phyloP scores from a whole-genome alignment of 768 basidiomycete species.

The Kondoa malvinella region DNA sequence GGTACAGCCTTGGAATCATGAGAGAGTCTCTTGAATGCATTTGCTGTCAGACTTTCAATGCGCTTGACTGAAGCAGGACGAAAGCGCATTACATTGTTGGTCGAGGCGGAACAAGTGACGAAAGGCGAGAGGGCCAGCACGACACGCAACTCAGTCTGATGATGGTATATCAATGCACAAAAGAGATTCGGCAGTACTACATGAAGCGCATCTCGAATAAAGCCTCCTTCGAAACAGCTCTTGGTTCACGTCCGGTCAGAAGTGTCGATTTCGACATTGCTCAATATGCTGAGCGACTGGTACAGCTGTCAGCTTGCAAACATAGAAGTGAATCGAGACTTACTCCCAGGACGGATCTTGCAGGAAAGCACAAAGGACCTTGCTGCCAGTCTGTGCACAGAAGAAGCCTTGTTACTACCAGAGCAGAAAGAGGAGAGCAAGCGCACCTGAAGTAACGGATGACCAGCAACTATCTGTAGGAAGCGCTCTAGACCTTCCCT shows the following conservation, averaged over 20 bases:
- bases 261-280: no score
- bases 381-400: conserved; percentile 62
- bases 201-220: no score
- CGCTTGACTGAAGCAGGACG: no score
- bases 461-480: conserved; percentile 87
- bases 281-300: neutral
- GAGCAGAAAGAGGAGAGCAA: neutral
- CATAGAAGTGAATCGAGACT: neutral
- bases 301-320: neutral
- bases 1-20: no score
- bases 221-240: neutral
- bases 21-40: no score
- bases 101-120: no score
- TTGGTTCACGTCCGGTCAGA: neutral
- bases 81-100: no score
- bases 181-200: no score
- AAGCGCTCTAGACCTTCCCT: conserved; percentile 89
- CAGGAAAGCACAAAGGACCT: conserved; percentile 84
- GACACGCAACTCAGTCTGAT: no score
- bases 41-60: no score
- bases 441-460: conserved; percentile 80
- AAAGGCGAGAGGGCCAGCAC: no score
- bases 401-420: neutral
- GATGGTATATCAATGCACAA: no score
- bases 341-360: conserved; percentile 50